Percentiles rank a stretch among this genome's conserved stretches.
Evolutionary conservation across 2,329 filamentous ascomycete genomes (phyloP).

Genomic region (Aspergillus ruber): DNA sequence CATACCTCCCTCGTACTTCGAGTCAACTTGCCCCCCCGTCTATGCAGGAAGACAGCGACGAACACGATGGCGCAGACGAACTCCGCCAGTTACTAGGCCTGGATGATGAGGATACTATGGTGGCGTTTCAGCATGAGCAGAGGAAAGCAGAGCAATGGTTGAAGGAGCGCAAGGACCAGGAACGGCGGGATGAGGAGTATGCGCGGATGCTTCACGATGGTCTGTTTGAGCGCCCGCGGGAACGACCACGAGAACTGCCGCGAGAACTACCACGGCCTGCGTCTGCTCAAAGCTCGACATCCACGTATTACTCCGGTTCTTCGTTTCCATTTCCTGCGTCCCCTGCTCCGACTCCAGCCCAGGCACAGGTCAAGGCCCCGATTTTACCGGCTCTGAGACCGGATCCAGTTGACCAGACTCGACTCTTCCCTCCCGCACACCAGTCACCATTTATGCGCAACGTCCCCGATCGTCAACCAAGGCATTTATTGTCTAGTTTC

Average conservation of each 20-base stretch:
- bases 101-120: slow-evolving; percentile 17
- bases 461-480: too few species aligned
- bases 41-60: not conserved
- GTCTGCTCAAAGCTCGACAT: slow-evolving; percentile 4
- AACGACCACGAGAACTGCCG: not conserved
- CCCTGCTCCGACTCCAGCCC: not conserved
- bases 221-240: slow-evolving; percentile 12
- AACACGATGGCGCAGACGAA: slow-evolving; percentile 3
- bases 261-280: not conserved
- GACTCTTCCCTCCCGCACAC: not conserved
- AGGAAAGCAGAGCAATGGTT: slow-evolving; percentile 26
- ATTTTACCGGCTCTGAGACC: not conserved
- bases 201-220: slow-evolving; percentile 32
- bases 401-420: not conserved
- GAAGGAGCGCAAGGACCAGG: slow-evolving; percentile 24
- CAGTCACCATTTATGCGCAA: too few species aligned
- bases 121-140: slow-evolving; percentile 24
- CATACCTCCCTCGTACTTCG: not conserved
- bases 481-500: too few species aligned
- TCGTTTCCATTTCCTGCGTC: slow-evolving; percentile 3
- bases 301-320: slow-evolving; percentile 3
- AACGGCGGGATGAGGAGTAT: slow-evolving; percentile 32
- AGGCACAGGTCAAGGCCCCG: not conserved
- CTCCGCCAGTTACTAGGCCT: slow-evolving; percentile 21
- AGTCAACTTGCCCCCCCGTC: not conserved